Conservation (phyloP, 495 filamentous ascomycete species). For the Penicillium desertorum region DNA sequence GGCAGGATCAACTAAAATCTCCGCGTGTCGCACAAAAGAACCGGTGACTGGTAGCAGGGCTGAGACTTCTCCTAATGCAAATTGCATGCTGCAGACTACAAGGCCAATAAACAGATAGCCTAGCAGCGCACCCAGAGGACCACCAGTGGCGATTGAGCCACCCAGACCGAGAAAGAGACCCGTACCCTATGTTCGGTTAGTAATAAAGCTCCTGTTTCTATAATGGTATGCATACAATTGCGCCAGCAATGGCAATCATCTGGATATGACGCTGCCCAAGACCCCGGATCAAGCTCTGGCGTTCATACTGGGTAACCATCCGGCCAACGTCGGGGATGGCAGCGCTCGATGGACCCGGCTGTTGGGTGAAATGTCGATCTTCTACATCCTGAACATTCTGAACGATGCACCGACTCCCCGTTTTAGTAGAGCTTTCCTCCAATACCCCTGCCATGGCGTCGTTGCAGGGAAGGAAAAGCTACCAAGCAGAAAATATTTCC, state of each 20-base stretch:
- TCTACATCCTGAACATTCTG: conserved; percentile 28
- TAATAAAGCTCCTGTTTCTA: not conserved
- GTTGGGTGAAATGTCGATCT: conserved; percentile 13
- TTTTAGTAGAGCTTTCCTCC: conserved; percentile 12
- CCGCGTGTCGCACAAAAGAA: conserved; percentile 53
- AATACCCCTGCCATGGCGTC: conserved; percentile 18
- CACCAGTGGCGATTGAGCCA: conserved; percentile 55
- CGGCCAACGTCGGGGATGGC: conserved; percentile 15
- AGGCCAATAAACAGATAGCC: conserved; percentile 44
- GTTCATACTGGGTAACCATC: conserved; percentile 29
- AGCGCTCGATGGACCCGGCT: not conserved
- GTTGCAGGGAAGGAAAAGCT: conserved; percentile 2
- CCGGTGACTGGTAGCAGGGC: conserved; percentile 46
- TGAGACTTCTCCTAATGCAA: conserved; percentile 44
- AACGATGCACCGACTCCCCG: conserved; percentile 15
- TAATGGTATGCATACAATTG: conserved; percentile 40
- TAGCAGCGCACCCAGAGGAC: conserved; percentile 60
- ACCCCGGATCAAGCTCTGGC: conserved; percentile 31
- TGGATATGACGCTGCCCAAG: conserved; percentile 52
- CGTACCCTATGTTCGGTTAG: conserved; percentile 43
- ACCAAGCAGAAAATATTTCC: not conserved
- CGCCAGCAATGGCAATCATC: conserved; percentile 60
- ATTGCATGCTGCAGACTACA: conserved; percentile 44
- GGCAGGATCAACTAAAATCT: conserved; percentile 53
- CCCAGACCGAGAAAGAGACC: conserved; percentile 64